phyloP scores from a whole-genome alignment of 2,329 filamentous ascomycete genomes.

The Lasiodiplodia theobromae region DNA sequence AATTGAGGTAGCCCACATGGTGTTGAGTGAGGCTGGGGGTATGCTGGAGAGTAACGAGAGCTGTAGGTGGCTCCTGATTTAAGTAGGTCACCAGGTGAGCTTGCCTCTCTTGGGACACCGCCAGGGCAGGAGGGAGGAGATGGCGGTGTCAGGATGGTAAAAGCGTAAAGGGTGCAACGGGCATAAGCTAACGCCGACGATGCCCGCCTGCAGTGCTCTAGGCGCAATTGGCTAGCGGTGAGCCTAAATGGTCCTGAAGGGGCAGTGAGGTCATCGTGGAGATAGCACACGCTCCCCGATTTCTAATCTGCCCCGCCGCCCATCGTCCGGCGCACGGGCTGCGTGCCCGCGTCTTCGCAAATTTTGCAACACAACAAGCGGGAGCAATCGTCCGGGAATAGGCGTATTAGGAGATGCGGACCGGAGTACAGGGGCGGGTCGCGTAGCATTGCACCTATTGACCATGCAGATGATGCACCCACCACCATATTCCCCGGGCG shows the following conservation, averaged over 20 bases:
- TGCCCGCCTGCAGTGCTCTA: not conserved
- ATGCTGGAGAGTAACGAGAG: not conserved
- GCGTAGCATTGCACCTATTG: not conserved
- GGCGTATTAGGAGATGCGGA: not conserved
- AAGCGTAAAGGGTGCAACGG: not conserved
- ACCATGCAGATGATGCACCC: not conserved
- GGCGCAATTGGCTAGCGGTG: not conserved
- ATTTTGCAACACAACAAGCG: not conserved
- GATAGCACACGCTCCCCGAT: conserved; percentile 15
- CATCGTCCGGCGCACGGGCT: conserved; percentile 8
- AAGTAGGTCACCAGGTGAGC: not conserved
- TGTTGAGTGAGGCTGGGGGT: not conserved
- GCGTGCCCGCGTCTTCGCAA: not conserved
- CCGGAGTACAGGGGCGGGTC: not conserved
- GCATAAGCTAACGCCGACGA: conserved; percentile 22
- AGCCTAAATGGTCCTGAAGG: conserved; percentile 12
- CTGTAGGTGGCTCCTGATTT: not conserved
- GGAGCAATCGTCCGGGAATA: not conserved
- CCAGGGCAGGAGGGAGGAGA: not conserved
- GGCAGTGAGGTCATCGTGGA: conserved; percentile 27
- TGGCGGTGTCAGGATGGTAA: not conserved
- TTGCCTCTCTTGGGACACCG: not conserved
- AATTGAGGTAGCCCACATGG: conserved; percentile 37
- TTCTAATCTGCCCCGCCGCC: conserved; percentile 18
- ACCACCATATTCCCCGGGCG: not conserved